Conservation (phyloP, 768 basidiomycete genomes). For the Agaricus bisporus region DNA sequence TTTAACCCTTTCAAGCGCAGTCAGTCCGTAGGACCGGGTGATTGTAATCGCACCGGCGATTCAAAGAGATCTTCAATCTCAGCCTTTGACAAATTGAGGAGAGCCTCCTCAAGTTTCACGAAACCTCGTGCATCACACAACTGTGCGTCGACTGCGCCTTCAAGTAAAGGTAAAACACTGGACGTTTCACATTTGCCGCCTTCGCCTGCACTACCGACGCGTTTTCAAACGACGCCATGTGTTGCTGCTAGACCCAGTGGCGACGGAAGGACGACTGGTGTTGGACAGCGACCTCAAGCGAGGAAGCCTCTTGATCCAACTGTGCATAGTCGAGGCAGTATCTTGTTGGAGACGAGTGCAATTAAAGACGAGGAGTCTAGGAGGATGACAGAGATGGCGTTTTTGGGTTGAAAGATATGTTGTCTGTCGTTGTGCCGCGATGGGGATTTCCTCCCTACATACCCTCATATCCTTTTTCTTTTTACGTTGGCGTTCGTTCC, state of each 20-base stretch:
- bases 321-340: slow-evolving; percentile 54
- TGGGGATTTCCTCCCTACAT: not conserved
- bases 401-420: slow-evolving; percentile 31
- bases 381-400: slow-evolving; percentile 68
- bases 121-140: not conserved
- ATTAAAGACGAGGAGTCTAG: slow-evolving; percentile 68
- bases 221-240: slow-evolving; percentile 5
- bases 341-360: slow-evolving; percentile 41
- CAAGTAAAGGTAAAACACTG: slow-evolving; percentile 14
- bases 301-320: slow-evolving; percentile 32
- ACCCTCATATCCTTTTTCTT: too few species aligned
- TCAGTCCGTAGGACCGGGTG: slow-evolving; percentile 13
- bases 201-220: slow-evolving; percentile 25
- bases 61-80: slow-evolving; percentile 25
- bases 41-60: slow-evolving; percentile 9
- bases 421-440: too few species aligned
- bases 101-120: not conserved
- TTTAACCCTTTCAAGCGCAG: slow-evolving; percentile 32
- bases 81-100: slow-evolving; percentile 17
- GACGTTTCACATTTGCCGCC: slow-evolving; percentile 32
- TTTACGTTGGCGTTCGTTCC: not conserved
- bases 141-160: slow-evolving; percentile 1
- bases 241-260: not conserved
- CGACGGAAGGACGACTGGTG: not conserved
- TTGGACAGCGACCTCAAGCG: not conserved